Conservation (phyloP, 345 rosid species). For the Syzygium jambos region DNA sequence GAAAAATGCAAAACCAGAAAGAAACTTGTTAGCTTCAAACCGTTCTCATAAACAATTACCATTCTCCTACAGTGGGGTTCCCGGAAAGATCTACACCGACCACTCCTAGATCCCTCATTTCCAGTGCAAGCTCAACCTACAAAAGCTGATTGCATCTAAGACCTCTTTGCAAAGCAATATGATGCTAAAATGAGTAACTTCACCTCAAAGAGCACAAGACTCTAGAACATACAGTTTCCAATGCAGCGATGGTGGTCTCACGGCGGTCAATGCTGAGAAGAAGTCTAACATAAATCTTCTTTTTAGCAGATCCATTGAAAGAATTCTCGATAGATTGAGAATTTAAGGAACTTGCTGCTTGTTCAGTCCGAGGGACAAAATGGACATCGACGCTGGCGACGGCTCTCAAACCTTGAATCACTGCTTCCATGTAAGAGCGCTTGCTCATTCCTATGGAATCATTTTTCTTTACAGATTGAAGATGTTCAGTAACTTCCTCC, state of each 20-base stretch:
- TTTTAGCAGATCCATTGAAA: constrained; percentile 30
- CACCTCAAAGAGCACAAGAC: not conserved
- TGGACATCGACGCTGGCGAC: constrained; percentile 52
- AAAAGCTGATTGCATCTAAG: not conserved
- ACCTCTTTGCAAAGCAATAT: not conserved
- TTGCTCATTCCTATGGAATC: constrained; percentile 88
- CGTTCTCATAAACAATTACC: constrained; percentile 28
- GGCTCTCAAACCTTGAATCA: constrained; percentile 62
- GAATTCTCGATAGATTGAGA: constrained; percentile 5
- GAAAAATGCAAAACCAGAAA: not conserved
- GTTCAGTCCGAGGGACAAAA: constrained; percentile 19
- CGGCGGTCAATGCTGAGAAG: constrained; percentile 98
- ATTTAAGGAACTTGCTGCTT: constrained; percentile 6
- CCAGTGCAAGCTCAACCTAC: constrained; percentile 86
- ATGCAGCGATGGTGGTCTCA: constrained; percentile 76
- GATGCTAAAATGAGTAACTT: not conserved
- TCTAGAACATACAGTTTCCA: constrained; percentile 72
- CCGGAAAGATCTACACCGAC: constrained; percentile 97
- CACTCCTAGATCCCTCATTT: constrained; percentile 68
- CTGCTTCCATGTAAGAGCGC: constrained; percentile 90
- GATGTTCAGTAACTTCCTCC: not conserved
- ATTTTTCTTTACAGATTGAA: constrained; percentile 42
- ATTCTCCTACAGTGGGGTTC: constrained; percentile 81
- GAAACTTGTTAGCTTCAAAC: not conserved
- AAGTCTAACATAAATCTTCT: constrained; percentile 75